These are phyloP conservation scores for Xylaria sp. DNA, from an alignment of 2,329 filamentous ascomycete genomes.

Conservation along the genomic window DNA sequence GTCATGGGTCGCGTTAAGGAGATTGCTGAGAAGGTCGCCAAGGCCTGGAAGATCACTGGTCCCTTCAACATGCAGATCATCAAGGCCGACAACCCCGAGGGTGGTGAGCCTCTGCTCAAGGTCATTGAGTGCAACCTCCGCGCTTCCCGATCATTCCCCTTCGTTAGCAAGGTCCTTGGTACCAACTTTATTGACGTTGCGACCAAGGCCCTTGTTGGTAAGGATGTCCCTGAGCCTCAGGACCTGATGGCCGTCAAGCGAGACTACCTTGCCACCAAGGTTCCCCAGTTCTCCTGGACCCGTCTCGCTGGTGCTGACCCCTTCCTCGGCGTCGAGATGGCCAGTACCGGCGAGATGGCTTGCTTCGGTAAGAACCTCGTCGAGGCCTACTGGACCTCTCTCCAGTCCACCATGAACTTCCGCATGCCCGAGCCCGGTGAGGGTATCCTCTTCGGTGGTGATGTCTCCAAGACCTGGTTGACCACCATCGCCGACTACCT, in stretches of 20 bases:
- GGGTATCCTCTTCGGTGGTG: slow-evolving; percentile 90
- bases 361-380: slow-evolving; percentile 96
- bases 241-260: slow-evolving; percentile 88
- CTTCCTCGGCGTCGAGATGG: slow-evolving; percentile 97
- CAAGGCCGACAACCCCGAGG: slow-evolving; percentile 74
- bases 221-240: slow-evolving; percentile 74
- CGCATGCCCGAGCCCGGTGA: slow-evolving; percentile 89
- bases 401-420: slow-evolving; percentile 99
- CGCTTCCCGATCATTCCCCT: slow-evolving; percentile 95
- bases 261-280: slow-evolving; percentile 93
- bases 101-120: slow-evolving; percentile 73
- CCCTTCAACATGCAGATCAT: slow-evolving; percentile 99
- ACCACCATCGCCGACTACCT: slow-evolving; percentile 80
- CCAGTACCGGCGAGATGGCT: slow-evolving; percentile 94
- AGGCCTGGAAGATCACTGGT: slow-evolving; percentile 94
- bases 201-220: slow-evolving; percentile 83
- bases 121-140: slow-evolving; percentile 98
- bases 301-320: slow-evolving; percentile 94
- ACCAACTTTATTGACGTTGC: slow-evolving; percentile 96
- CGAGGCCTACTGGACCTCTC: slow-evolving; percentile 94
- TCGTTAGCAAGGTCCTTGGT: slow-evolving; percentile 94
- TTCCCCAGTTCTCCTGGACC: slow-evolving; percentile 98
- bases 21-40: slow-evolving; percentile 92
- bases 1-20: slow-evolving; percentile 87
- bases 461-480: slow-evolving; percentile 65